Conservation (phyloP, 768 basidiomycete genomes). For the Mrakia gelida region DNA sequence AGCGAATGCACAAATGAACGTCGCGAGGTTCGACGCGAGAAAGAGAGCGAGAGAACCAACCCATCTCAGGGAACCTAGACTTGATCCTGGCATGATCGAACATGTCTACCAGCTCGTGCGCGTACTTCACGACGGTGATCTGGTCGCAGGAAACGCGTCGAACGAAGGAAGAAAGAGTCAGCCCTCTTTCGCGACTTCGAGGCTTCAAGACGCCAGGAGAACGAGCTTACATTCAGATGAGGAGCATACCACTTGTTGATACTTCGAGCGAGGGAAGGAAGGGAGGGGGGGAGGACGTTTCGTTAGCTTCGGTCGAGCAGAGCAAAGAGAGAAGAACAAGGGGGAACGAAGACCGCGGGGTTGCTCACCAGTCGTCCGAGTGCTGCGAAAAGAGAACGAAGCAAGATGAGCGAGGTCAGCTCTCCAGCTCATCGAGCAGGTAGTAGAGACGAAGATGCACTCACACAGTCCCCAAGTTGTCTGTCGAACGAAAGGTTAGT, state of each 20-base stretch:
- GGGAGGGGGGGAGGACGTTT: not conserved
- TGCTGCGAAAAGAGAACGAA: conserved; percentile 5
- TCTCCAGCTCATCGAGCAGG: too few relatives aligned
- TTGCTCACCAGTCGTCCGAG: conserved; percentile 22
- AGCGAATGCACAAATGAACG: not conserved
- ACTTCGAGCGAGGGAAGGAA: not conserved
- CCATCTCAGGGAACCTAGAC: not conserved
- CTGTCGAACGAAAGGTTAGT: too few relatives aligned
- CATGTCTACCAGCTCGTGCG: conserved; percentile 27
- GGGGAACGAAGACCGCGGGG: not conserved
- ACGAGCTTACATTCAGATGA: conserved; percentile 13
- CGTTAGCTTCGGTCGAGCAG: not conserved
- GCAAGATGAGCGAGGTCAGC: not conserved
- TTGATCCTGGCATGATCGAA: conserved; percentile 12
- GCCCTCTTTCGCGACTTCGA: not conserved
- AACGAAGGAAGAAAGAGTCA: not conserved
- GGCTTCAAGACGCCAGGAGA: not conserved
- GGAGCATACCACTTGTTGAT: conserved; percentile 28
- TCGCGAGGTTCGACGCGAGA: too few relatives aligned
- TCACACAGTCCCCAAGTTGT: conserved; percentile 26
- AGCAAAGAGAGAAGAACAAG: not conserved
- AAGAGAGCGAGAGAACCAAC: not conserved
- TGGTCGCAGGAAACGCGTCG: not conserved
- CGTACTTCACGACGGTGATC: conserved; percentile 32
- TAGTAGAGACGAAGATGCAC: not conserved